These are phyloP conservation scores for Elasticomyces elasticus DNA, from an alignment of 495 filamentous ascomycete genomes.

Conservation along the genomic window DNA sequence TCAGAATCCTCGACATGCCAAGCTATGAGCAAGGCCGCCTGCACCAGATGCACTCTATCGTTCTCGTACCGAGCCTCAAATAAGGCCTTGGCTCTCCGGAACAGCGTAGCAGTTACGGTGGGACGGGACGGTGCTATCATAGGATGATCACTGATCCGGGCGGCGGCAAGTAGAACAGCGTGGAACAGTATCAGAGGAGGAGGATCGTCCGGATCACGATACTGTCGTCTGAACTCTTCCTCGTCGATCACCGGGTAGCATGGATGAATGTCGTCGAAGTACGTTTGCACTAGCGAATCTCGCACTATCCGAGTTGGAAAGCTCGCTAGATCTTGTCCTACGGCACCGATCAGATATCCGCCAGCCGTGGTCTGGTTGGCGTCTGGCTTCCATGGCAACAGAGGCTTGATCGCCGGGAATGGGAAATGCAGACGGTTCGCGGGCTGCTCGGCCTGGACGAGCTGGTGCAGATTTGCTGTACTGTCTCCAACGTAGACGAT, in stretches of 20 bases:
- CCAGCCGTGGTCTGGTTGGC: not conserved
- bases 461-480: not conserved
- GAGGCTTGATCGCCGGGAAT: not conserved
- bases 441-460: not conserved
- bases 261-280: slow-evolving; percentile 1
- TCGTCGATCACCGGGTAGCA: slow-evolving; percentile 1
- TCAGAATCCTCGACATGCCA: slow-evolving; percentile 4
- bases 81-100: not conserved
- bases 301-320: not conserved
- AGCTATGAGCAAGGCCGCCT: slow-evolving; percentile 5
- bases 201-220: not conserved
- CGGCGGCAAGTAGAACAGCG: not conserved
- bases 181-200: slow-evolving; percentile 2
- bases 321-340: not conserved
- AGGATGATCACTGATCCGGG: slow-evolving; percentile 2
- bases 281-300: slow-evolving; percentile 2
- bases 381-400: not conserved
- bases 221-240: slow-evolving; percentile 3
- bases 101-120: slow-evolving; percentile 2
- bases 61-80: slow-evolving; percentile 5
- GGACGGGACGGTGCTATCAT: not conserved
- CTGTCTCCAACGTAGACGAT: slow-evolving; percentile 1
- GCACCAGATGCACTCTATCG: not conserved
- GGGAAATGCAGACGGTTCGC: not conserved
- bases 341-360: not conserved